A percentile compares a stretch with the other conserved stretches of the same genome.
These are phyloP conservation scores for Ophiostoma perfectum DNA, from an alignment of 2,329 filamentous ascomycete genomes.

Conservation along the genomic window DNA sequence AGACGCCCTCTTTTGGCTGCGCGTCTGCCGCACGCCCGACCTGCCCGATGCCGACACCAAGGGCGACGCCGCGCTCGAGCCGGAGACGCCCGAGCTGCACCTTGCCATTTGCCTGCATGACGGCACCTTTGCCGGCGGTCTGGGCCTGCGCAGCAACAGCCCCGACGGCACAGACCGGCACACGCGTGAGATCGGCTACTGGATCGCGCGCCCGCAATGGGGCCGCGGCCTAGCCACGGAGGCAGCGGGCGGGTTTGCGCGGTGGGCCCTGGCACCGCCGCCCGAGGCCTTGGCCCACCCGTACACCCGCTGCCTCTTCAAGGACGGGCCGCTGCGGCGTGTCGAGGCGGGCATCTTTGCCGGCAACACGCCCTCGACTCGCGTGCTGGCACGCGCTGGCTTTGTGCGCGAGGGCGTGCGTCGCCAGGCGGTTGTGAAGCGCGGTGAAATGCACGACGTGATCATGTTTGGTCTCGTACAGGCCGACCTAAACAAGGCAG, in stretches of 20 bases:
- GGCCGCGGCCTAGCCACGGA: constrained; percentile 43
- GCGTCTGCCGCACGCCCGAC: not conserved
- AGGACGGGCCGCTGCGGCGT: constrained; percentile 34
- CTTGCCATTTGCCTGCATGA: constrained; percentile 35
- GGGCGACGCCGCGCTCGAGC: not conserved
- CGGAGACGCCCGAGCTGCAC: constrained; percentile 26
- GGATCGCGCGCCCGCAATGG: constrained; percentile 40
- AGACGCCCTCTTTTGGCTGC: constrained; percentile 26
- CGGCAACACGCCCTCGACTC: constrained; percentile 39
- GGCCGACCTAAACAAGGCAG: not conserved
- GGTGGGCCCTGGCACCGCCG: constrained; percentile 39
- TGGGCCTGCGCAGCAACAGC: constrained; percentile 36
- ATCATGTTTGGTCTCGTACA: constrained; percentile 35
- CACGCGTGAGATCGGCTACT: constrained; percentile 48
- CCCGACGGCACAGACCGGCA: constrained; percentile 37
- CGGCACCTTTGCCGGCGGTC: constrained; percentile 37
- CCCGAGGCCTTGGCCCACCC: not conserved
- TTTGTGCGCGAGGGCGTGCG: constrained; percentile 42
- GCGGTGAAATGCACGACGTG: constrained; percentile 38
- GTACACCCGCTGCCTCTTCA: constrained; percentile 15
- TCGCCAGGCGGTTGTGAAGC: constrained; percentile 40
- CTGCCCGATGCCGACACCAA: not conserved
- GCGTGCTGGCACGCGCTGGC: constrained; percentile 41
- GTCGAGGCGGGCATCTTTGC: constrained; percentile 39
- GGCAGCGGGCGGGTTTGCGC: constrained; percentile 36